A percentile compares a stretch with the other conserved stretches of the same genome.
These are phyloP conservation scores for Ophiostoma quercus DNA, from an alignment of 2,329 filamentous ascomycete genomes.

Conservation along the genomic window DNA sequence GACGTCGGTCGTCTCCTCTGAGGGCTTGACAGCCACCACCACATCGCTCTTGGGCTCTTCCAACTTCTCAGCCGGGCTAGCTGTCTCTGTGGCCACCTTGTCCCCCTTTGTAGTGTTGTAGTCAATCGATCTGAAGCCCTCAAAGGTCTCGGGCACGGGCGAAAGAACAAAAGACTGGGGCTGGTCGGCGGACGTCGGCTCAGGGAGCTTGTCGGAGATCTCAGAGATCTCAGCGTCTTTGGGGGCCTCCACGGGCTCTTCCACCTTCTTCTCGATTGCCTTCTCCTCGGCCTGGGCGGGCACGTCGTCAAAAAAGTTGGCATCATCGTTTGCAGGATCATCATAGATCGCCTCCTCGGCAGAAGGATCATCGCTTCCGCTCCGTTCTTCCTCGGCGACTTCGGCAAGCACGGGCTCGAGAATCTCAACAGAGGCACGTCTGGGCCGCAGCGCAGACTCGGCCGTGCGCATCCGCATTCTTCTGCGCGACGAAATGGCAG, in stretches of 20 bases:
- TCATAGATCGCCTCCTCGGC: neutral
- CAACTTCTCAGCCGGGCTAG: neutral
- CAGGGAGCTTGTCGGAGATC: neutral
- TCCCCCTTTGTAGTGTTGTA: neutral
- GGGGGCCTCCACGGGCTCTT: neutral
- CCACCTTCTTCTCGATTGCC: neutral
- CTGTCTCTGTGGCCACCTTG: neutral
- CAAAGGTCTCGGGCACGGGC: neutral
- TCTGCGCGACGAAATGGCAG: constrained; percentile 3
- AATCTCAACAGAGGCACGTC: constrained; percentile 15
- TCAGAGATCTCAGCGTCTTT: neutral
- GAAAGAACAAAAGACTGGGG: neutral
- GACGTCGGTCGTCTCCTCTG: constrained; percentile 12
- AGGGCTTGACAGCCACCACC: constrained; percentile 1
- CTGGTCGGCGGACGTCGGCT: neutral
- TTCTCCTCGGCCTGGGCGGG: neutral
- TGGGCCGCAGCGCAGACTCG: constrained; percentile 10
- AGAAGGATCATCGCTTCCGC: constrained; percentile 11
- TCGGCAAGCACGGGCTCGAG: constrained; percentile 7
- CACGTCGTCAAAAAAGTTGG: neutral
- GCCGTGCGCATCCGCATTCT: constrained; percentile 10
- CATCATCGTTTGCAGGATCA: neutral
- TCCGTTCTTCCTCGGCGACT: constrained; percentile 10
- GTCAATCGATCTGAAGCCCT: constrained; percentile 6
- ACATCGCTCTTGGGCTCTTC: neutral